A percentile compares a stretch with the other conserved stretches of the same genome.
These are phyloP conservation scores for Penicillium sp. DNA, from an alignment of 2,329 filamentous ascomycete species.

Conservation along the genomic window DNA sequence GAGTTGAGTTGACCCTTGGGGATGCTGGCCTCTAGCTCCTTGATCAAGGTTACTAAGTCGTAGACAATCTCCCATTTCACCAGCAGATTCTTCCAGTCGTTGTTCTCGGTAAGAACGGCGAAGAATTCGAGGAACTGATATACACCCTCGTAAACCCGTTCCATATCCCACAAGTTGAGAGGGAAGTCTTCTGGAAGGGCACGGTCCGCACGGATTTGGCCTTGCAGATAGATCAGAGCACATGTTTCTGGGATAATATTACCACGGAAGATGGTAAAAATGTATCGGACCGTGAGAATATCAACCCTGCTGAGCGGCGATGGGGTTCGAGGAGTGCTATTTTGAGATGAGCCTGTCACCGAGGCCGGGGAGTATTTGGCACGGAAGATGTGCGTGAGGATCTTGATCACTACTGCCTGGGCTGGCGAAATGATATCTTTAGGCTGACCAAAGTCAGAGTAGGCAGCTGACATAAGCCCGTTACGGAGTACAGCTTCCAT, in stretches of 20 bases:
- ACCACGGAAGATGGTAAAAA: slow-evolving; percentile 88
- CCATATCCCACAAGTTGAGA: slow-evolving; percentile 96
- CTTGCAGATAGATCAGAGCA: slow-evolving; percentile 90
- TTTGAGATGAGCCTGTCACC: slow-evolving; percentile 48
- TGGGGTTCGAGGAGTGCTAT: slow-evolving; percentile 60
- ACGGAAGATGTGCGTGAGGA: slow-evolving; percentile 87
- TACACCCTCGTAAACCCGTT: slow-evolving; percentile 90
- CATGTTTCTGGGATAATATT: slow-evolving; percentile 93
- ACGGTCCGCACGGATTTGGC: slow-evolving; percentile 76
- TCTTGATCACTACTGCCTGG: slow-evolving; percentile 87
- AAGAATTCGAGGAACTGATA: slow-evolving; percentile 95
- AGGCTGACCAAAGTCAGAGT: slow-evolving; percentile 84
- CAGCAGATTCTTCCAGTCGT: slow-evolving; percentile 77
- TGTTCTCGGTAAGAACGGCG: slow-evolving; percentile 81
- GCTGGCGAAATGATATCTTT: slow-evolving; percentile 97
- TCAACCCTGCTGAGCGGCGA: slow-evolving; percentile 57
- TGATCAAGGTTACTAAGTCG: slow-evolving; percentile 82
- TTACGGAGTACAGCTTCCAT: slow-evolving; percentile 90
- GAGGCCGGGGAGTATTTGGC: slow-evolving; percentile 55
- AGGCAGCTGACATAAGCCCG: slow-evolving; percentile 85
- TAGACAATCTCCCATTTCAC: slow-evolving; percentile 91
- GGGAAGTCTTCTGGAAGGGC: slow-evolving; percentile 85
- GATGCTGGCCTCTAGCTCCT: slow-evolving; percentile 83
- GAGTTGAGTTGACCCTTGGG: slow-evolving; percentile 71
- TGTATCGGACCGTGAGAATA: slow-evolving; percentile 74